Conservation (phyloP, 768 basidiomycete species). For the Xerocomellus dryophilus region DNA sequence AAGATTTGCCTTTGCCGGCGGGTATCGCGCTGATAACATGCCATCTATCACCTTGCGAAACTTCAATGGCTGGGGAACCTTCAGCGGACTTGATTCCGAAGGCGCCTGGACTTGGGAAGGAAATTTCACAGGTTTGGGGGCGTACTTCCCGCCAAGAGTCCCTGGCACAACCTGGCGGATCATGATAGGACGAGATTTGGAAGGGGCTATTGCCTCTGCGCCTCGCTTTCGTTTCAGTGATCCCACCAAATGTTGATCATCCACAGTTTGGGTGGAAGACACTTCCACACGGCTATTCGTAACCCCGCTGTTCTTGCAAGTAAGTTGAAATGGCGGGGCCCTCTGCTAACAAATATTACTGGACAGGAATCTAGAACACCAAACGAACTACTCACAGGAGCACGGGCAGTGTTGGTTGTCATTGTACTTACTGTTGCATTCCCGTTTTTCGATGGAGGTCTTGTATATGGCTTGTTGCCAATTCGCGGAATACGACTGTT, state of each 20-base stretch:
- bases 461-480: slow-evolving; percentile 55
- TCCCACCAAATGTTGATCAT: slow-evolving; percentile 8
- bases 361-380: neutral
- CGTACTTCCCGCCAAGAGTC: slow-evolving; percentile 30
- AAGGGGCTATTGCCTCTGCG: slow-evolving; percentile 12
- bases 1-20: slow-evolving; percentile 16
- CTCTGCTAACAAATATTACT: slow-evolving; percentile 5
- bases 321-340: slow-evolving; percentile 8
- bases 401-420: slow-evolving; percentile 3
- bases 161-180: slow-evolving; percentile 38
- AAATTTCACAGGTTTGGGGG: slow-evolving; percentile 22
- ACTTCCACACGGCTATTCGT: slow-evolving; percentile 12
- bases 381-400: slow-evolving; percentile 17
- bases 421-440: slow-evolving; percentile 4
- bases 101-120: slow-evolving; percentile 11
- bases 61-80: slow-evolving; percentile 29
- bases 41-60: slow-evolving; percentile 42
- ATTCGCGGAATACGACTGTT: slow-evolving; percentile 63
- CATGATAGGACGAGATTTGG: slow-evolving; percentile 28
- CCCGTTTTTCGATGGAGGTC: slow-evolving; percentile 27
- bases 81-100: slow-evolving; percentile 19
- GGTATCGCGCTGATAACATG: slow-evolving; percentile 32
- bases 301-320: slow-evolving; percentile 6
- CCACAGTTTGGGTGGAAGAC: slow-evolving; percentile 4
- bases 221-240: slow-evolving; percentile 35